Evolutionary conservation across 2,329 filamentous ascomycete species (phyloP), one percentile per base, ranked within the genome.

Genomic region (Alternaria tenuissima): DNA sequence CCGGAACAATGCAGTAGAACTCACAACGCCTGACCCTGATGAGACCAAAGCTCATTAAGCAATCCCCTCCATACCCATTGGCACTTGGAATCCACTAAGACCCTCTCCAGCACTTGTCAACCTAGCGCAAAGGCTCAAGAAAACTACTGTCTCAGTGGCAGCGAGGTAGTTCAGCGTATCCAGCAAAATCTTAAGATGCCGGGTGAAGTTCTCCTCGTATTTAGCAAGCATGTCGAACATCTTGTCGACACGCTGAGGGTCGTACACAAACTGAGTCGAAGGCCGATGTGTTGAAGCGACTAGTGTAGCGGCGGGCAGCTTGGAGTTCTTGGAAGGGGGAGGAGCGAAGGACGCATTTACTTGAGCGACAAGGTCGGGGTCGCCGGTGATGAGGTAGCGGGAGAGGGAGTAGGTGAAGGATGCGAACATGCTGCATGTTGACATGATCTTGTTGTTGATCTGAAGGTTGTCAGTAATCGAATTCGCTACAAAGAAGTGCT

Each of bases 371-470:
- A 97, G 84, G 72, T 96, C 92, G 0, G 92, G 90, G 73, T 98
- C 94, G 18, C 91, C 88, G 66, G 91, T 91, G 71, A 93, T 88
- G 59, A 99, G 87, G 73, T 94, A 93, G 63, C 92, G 89, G 11
- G 92, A 91, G 41, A 98, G 87, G 76, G 91, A 94, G 65, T 91
- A 89, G 30, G 93, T 96, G 81, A 96, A 97, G 57, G 90, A 89
- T 52, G 94, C 93, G 78, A 97, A 99, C 83, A 96, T 90, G 62
- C 91, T 94, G 83, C 95, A 98, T 39, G 94, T 97, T 68, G 93
- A 92, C 88, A 97, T 95, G 49, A 99, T 87, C 78, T 98, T 98
- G 59, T 94, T 95, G 81, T 98, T 94, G 75, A 99, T 96, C 94
- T 97, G 63, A 3, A 11, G 1, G 1, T 36, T 2, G 38, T 70